Evolutionary conservation across 1,284 basidiomycete genomes (phyloP).

Genomic region (Xanthoconium separans): DNA sequence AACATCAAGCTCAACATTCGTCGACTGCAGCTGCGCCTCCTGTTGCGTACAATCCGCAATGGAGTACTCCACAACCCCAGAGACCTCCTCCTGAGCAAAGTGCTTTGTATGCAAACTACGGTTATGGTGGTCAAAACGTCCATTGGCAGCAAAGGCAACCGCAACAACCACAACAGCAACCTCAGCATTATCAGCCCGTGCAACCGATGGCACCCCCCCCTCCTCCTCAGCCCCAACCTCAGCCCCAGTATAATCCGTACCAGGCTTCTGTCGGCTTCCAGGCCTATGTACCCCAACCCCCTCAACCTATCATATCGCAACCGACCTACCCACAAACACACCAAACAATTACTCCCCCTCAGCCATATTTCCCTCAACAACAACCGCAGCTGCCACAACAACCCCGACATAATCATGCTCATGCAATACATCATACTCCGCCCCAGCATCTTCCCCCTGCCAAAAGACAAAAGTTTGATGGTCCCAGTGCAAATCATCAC

Average conservation of each 20-base stretch:
- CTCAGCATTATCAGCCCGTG: constrained; percentile 50
- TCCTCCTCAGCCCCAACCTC: constrained; percentile 53
- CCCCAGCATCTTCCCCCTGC: constrained; percentile 74
- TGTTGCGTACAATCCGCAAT: constrained; percentile 60
- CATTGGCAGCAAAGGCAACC: constrained; percentile 65
- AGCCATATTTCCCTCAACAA: constrained; percentile 41
- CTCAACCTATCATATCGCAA: constrained; percentile 44
- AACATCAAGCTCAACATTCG: constrained; percentile 43
- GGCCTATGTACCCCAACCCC: constrained; percentile 62
- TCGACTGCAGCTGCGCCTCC: constrained; percentile 30
- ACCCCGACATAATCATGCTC: constrained; percentile 48
- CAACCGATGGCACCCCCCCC: constrained; percentile 52
- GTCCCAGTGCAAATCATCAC: constrained; percentile 54
- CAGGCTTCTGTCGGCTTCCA: constrained; percentile 70
- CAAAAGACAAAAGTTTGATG: constrained; percentile 84
- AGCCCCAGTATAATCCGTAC: constrained; percentile 72
- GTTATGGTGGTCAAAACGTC: constrained; percentile 63
- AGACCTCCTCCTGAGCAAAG: constrained; percentile 70
- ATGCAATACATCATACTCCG: constrained; percentile 57
- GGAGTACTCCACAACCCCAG: constrained; percentile 58
- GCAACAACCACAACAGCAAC: constrained; percentile 40
- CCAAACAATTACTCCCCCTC: constrained; percentile 38
- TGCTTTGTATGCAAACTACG: constrained; percentile 81
- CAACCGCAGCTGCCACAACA: constrained; percentile 49
- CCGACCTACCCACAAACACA: constrained; percentile 36